Conservation (phyloP, 768 basidiomycete genomes). For the Lactifluus hygrophoroides region DNA sequence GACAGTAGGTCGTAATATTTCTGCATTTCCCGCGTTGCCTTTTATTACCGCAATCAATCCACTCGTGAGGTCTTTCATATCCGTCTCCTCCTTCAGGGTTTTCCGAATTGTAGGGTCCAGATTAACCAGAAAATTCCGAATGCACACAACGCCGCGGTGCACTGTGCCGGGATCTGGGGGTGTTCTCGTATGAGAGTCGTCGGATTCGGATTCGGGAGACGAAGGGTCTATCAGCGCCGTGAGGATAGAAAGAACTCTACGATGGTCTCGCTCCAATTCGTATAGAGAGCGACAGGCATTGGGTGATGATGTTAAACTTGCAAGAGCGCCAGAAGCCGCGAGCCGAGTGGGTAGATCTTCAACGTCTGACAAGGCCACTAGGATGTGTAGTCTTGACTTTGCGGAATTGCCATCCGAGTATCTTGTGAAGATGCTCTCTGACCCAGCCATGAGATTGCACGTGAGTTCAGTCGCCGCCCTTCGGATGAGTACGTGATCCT, state of each 20-base stretch:
- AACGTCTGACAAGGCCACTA: slow-evolving; percentile 79
- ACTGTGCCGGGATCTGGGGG: slow-evolving; percentile 51
- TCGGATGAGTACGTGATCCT: slow-evolving; percentile 74
- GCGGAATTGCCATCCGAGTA: slow-evolving; percentile 43
- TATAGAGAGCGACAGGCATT: slow-evolving; percentile 54
- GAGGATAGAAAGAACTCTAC: slow-evolving; percentile 56
- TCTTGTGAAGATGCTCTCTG: slow-evolving; percentile 64
- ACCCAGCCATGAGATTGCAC: slow-evolving; percentile 82
- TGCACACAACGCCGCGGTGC: slow-evolving; percentile 72
- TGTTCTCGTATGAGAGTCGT: slow-evolving; percentile 29
- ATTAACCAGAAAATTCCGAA: slow-evolving; percentile 51
- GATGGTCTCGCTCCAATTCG: slow-evolving; percentile 54
- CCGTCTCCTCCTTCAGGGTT: slow-evolving; percentile 42
- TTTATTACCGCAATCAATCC: slow-evolving; percentile 46
- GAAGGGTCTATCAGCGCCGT: slow-evolving; percentile 59
- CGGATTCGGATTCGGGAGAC: slow-evolving; percentile 28
- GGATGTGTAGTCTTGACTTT: slow-evolving; percentile 65
- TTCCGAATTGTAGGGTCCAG: slow-evolving; percentile 33
- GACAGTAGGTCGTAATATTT: slow-evolving; percentile 39
- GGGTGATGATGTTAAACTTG: slow-evolving; percentile 60
- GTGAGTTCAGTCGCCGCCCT: slow-evolving; percentile 85
- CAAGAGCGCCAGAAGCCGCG: slow-evolving; percentile 88
- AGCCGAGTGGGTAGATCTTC: slow-evolving; percentile 78
- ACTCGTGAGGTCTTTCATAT: slow-evolving; percentile 42
- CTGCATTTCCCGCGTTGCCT: slow-evolving; percentile 31